Evolutionary conservation across 148 eudicot species (phyloP), one percentile per base, ranked within the genome.

Genomic region (Suaeda aralocaspica): DNA sequence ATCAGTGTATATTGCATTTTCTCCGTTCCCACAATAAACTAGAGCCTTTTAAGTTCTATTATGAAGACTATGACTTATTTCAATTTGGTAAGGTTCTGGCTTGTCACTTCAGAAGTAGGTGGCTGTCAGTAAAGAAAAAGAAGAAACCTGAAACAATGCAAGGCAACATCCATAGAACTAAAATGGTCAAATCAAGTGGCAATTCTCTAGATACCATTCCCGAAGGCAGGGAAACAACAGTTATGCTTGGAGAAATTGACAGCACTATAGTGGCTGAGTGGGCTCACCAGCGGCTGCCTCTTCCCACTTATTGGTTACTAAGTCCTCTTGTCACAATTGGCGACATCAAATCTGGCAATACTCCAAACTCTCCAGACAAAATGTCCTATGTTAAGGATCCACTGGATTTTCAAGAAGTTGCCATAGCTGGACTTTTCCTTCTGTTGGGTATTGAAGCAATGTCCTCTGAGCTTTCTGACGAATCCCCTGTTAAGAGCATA

Each of bases 271-370:
- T 74, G 11, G 73, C 70, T 30, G 97, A 94, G 79, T 94, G 99
- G 99, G 93, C 96, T 56, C 83, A 78, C 67, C 99, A 94, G 77
- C 84, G 89, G 66, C 80, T 94, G 77, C 99, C 96, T 75, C 96
- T 94, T 81, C 93, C 92, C 59, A 59, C 53, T 42, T 83, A 89
- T 72, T 94, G 99, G 99, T 78, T 89, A 75, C 88, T 94, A 26
- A 91, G 97, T 82, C 85, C 97, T 71, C 74, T 94, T 64, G 75
- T 81, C 41, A 74, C 79, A 46, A 69, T 84, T 69, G 78, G 44
- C 59, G 69, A 69, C 58, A 53, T 58, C 59, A 85, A 63, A 24
- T 41, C 63, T 66, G 36, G 67, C 59, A 28, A 69, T 48, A 26
- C 63, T 64, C 75, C 83, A 13, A 57, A 63, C 64, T 61, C 68